These are phyloP conservation scores for Alternaria alternata DNA, from an alignment of 2,329 filamentous ascomycete species.

Conservation along the genomic window DNA sequence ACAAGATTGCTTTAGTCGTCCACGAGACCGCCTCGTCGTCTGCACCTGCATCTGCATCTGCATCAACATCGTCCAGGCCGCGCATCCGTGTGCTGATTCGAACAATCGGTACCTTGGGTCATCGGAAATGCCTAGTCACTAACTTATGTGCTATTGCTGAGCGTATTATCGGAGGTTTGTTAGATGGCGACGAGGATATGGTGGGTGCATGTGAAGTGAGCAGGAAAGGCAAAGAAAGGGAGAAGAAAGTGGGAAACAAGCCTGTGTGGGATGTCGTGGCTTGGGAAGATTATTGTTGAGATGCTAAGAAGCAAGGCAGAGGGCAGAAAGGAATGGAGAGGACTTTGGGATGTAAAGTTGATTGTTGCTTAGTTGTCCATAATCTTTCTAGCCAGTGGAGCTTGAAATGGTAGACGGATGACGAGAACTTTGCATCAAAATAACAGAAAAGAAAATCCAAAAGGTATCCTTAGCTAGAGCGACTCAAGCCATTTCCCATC, in stretches of 20 bases:
- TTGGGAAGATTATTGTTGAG: neutral
- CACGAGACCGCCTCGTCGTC: neutral
- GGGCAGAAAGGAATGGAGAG: no score
- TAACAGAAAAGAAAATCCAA: constrained; percentile 13
- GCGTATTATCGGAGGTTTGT: neutral
- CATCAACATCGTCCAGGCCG: neutral
- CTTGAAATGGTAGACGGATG: neutral
- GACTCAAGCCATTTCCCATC: constrained; percentile 15
- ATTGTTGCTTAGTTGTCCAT: neutral
- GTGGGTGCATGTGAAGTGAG: neutral
- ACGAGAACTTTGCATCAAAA: neutral
- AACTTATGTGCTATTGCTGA: neutral
- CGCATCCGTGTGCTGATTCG: neutral
- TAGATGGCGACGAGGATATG: neutral
- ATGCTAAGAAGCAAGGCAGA: neutral
- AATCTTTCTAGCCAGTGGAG: neutral
- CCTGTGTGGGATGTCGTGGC: constrained; percentile 3
- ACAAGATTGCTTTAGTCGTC: neutral
- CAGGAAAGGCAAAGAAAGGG: neutral
- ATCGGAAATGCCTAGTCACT: constrained; percentile 3
- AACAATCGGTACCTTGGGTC: neutral
- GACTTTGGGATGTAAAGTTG: neutral
- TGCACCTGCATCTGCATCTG: neutral
- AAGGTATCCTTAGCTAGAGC: constrained; percentile 24
- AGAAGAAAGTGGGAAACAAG: neutral